Evolutionary conservation across 768 basidiomycete species (phyloP).

Genomic region (Clitopilus passeckerianus): DNA sequence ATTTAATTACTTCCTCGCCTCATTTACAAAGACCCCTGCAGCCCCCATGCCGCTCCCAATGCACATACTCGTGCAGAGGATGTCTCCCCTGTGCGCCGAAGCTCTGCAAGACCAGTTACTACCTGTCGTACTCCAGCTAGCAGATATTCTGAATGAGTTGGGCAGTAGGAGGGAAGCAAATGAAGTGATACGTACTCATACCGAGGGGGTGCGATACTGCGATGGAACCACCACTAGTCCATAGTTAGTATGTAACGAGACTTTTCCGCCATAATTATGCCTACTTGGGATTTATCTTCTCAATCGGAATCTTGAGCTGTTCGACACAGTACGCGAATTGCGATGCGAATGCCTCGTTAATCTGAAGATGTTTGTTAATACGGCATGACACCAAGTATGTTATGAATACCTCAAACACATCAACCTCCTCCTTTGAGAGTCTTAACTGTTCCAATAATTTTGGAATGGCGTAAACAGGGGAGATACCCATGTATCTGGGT

Average conservation of each 20-base stretch:
- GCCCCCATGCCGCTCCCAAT: constrained; percentile 90
- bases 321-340: constrained; percentile 93
- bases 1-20: constrained; percentile 25
- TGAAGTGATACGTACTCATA: constrained; percentile 57
- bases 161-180: not conserved
- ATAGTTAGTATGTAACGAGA: not conserved
- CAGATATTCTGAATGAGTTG: not conserved
- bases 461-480: constrained; percentile 68
- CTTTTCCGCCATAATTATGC: constrained; percentile 13
- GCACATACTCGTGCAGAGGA: constrained; percentile 78
- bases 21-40: constrained; percentile 76
- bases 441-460: constrained; percentile 59
- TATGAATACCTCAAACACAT: constrained; percentile 64
- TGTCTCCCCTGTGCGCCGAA: constrained; percentile 61
- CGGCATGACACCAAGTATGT: not conserved
- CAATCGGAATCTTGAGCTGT: constrained; percentile 66
- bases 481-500: constrained; percentile 75
- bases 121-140: constrained; percentile 83
- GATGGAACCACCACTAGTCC: constrained; percentile 73
- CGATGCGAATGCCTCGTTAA: constrained; percentile 89
- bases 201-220: constrained; percentile 79
- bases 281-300: constrained; percentile 84
- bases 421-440: constrained; percentile 65
- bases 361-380: constrained; percentile 32
- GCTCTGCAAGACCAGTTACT: constrained; percentile 81